Evolutionary conservation across 2,329 filamentous ascomycete genomes (phyloP).

Genomic region (Tolypocladium guangdongense): DNA sequence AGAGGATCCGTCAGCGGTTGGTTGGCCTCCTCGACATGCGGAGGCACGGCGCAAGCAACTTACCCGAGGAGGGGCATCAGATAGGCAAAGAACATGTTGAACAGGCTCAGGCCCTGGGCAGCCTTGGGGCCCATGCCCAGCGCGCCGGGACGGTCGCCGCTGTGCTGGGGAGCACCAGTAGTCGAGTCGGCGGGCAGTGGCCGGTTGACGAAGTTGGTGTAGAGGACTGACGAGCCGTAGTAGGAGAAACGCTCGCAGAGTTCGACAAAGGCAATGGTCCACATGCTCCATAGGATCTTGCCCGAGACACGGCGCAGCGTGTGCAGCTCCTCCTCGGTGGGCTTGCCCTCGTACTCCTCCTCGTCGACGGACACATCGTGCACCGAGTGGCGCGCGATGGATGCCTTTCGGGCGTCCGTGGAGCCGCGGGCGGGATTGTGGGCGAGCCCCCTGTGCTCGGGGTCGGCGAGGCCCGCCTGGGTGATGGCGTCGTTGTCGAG

Average conservation of each 20-base stretch:
- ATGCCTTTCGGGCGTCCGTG: conserved; percentile 13
- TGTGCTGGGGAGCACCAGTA: conserved; percentile 34
- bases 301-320: conserved; percentile 55
- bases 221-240: conserved; percentile 60
- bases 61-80: conserved; percentile 44
- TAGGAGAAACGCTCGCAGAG: conserved; percentile 69
- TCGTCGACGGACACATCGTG: conserved; percentile 5
- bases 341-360: conserved; percentile 21
- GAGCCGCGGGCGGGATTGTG: conserved; percentile 15
- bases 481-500: conserved; percentile 26
- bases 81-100: conserved; percentile 54
- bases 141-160: conserved; percentile 34
- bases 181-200: conserved; percentile 40
- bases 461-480: conserved; percentile 18
- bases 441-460: conserved; percentile 17
- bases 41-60: neutral
- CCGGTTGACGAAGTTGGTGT: conserved; percentile 55
- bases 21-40: neutral
- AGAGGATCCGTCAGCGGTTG: neutral
- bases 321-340: conserved; percentile 49
- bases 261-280: conserved; percentile 62
- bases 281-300: conserved; percentile 53
- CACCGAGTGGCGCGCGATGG: conserved; percentile 6
- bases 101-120: conserved; percentile 34
- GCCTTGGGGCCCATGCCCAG: conserved; percentile 48